Percentiles rank a stretch among this genome's conserved stretches.
These are phyloP conservation scores for Angophora floribunda DNA, from an alignment of 345 rosid genomes.

Conservation along the genomic window DNA sequence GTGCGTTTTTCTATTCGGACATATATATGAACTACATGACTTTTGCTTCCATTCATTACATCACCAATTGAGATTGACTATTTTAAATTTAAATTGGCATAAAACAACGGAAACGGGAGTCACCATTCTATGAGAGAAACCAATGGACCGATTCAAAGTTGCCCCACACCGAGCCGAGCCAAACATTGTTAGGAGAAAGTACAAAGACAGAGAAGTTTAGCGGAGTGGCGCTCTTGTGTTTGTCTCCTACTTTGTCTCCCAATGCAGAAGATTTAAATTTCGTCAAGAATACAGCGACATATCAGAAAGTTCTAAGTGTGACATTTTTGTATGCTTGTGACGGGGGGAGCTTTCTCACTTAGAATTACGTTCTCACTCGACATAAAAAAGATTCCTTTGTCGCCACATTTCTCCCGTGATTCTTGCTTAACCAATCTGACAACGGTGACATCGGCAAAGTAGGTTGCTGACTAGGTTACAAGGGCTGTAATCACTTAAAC, in stretches of 20 bases:
- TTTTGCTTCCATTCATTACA: neutral
- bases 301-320: neutral
- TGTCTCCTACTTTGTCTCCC: neutral
- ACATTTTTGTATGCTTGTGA: neutral
- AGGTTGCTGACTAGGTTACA: neutral
- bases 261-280: neutral
- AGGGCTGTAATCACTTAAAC: neutral
- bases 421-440: neutral
- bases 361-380: neutral
- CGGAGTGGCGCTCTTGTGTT: neutral
- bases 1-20: neutral
- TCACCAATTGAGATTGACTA: neutral
- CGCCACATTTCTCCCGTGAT: neutral
- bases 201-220: neutral
- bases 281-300: neutral
- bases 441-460: neutral
- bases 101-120: rapidly evolving
- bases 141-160: neutral
- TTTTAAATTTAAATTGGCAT: neutral
- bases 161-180: neutral
- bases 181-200: neutral
- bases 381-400: neutral
- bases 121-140: neutral
- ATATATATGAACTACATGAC: neutral
- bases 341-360: neutral